Conservation (phyloP, 1,284 basidiomycete species). For the Cystobasidiaceae sp. region DNA sequence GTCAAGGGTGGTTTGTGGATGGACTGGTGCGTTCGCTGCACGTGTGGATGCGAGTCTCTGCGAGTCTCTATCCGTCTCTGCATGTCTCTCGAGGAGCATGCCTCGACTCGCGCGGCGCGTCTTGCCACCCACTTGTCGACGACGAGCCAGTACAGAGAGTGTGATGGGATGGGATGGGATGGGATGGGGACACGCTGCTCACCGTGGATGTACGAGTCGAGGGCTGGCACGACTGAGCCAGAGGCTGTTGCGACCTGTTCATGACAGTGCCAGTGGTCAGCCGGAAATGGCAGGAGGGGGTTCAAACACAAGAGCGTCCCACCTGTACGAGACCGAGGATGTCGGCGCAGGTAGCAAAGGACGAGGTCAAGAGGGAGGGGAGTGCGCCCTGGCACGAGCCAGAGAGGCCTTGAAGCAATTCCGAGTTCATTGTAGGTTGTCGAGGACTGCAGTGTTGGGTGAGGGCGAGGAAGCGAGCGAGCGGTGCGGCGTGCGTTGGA, state of each 20-base stretch:
- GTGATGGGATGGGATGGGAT: background rate
- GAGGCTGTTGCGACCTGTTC: constrained; percentile 6
- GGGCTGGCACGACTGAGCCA: constrained; percentile 4
- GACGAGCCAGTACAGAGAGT: background rate
- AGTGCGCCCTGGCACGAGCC: constrained; percentile 18
- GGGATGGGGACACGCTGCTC: background rate
- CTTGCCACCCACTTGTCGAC: too few relatives aligned
- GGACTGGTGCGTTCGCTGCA: too few relatives aligned
- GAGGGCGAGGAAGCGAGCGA: too few relatives aligned
- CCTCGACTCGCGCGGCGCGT: too few relatives aligned
- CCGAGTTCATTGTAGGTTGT: constrained; percentile 1
- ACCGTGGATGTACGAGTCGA: constrained; percentile 12
- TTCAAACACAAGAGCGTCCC: background rate
- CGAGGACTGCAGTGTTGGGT: background rate
- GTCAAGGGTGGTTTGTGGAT: too few relatives aligned
- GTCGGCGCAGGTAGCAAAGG: constrained; percentile 17
- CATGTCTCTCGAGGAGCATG: too few relatives aligned
- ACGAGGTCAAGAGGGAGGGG: constrained; percentile 6
- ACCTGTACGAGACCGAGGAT: constrained; percentile 11
- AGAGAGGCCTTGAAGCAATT: background rate
- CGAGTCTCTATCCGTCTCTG: too few relatives aligned
- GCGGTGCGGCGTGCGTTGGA: background rate
- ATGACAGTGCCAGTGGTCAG: too few relatives aligned
- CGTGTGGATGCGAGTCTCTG: too few relatives aligned
- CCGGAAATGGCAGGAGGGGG: too few relatives aligned